Base-by-base conservation (phyloP, 176 grass and related monocot genomes). In the Rhynchospora tenuis region DNA sequence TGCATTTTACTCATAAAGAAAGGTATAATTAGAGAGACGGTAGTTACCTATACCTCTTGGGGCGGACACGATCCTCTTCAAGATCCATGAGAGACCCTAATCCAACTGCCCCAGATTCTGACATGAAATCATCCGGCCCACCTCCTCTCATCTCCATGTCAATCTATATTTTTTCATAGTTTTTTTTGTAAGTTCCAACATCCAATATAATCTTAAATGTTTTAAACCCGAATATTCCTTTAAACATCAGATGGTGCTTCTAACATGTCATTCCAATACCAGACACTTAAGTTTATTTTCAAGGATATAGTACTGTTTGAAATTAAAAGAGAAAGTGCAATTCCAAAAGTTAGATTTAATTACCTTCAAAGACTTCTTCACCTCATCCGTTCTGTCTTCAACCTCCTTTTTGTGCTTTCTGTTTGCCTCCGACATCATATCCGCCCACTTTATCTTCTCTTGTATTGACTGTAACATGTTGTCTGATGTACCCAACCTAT, bases 361-460 rank as follows among this genome's bases (percentile, higher is more conserved):
- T 83, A 99, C 97, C 93, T 99, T 99, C 86, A 99, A 63, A 85
- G 97, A 93, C 84, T 93, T 99, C 84, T 93, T 99, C 60, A 92
- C 93, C 86, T 99, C 97, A 88, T 99, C 97, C 66, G 93, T 83
- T 87, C 81, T 99, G 65, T 99, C 93, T 80, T 96, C 91, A 66
- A 99, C 89, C 88, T 99, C 97, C 65, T 96, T 99, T 82, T 89
- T 84, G 83, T 99, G 91, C 70, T 93, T 92, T 86, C 88, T 93
- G 75, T 89, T 99, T 60, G 62, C 87, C 82, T 99, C 93, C 54
- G 86, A 95, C 86, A 86, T 94, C 84, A 86, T 92, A 85, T 99
- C 97, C 42, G 97, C 97, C 93, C 97, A 99, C 74, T 93, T 99
- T 74, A 99, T 99, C 90, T 99, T 99, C 79, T 99, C 97, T 85